These are phyloP conservation scores for Candida fluviatilis DNA, from an alignment of 805 yeast species.

Conservation along the genomic window DNA sequence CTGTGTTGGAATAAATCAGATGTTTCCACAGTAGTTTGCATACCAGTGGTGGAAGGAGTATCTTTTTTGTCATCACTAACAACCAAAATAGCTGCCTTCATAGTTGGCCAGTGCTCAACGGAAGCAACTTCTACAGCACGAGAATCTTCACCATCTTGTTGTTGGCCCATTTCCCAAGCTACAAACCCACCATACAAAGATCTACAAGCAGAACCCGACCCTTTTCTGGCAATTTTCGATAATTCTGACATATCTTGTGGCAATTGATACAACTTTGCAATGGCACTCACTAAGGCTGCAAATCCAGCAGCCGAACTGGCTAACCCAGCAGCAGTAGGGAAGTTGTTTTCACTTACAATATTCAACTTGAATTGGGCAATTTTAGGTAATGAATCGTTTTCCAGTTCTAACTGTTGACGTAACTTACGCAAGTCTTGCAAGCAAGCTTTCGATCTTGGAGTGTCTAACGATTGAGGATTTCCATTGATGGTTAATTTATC, in stretches of 20 bases:
- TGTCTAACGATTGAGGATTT: slow-evolving; percentile 63
- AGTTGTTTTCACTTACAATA: slow-evolving; percentile 90
- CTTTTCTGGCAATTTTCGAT: slow-evolving; percentile 93
- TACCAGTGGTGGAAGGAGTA: slow-evolving; percentile 90
- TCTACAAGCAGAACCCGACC: slow-evolving; percentile 98
- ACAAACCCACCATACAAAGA: slow-evolving; percentile 96
- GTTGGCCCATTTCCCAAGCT: slow-evolving; percentile 96
- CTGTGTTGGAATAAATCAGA: slow-evolving; percentile 83
- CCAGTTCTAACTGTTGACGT: slow-evolving; percentile 57
- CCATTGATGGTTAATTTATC: slow-evolving; percentile 88
- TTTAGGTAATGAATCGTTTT: slow-evolving; percentile 52
- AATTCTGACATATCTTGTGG: slow-evolving; percentile 84
- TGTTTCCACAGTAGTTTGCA: slow-evolving; percentile 92
- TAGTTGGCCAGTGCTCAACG: slow-evolving; percentile 80
- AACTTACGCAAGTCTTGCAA: slow-evolving; percentile 66
- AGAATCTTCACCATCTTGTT: slow-evolving; percentile 81
- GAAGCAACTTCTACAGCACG: slow-evolving; percentile 92
- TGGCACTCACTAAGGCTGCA: slow-evolving; percentile 90
- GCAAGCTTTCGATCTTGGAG: slow-evolving; percentile 67
- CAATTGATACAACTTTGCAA: slow-evolving; percentile 77
- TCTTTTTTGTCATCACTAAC: slow-evolving; percentile 93
- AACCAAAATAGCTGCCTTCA: slow-evolving; percentile 89
- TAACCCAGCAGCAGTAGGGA: slow-evolving; percentile 98
- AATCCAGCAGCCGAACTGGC: slow-evolving; percentile 99
- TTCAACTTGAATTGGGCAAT: slow-evolving; percentile 64